Percentiles rank a stretch among this genome's conserved stretches.
phyloP scores from a whole-genome alignment of 2,329 filamentous ascomycete genomes.

The Colletotrichum caudatum region DNA sequence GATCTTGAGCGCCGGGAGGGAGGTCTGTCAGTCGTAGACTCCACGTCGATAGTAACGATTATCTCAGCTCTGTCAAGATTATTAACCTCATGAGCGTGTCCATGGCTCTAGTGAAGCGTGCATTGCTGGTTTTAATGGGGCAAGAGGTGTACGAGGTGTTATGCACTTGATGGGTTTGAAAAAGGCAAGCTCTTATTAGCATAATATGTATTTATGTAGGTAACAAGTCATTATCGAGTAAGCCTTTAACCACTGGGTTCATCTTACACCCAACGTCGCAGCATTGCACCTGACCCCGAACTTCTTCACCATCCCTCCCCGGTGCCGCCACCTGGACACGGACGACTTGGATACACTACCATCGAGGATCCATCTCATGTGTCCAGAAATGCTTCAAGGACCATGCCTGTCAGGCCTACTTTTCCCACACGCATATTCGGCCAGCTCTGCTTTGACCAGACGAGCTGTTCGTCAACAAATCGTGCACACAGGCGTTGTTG shows the following conservation, averaged over 20 bases:
- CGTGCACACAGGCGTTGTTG: not conserved
- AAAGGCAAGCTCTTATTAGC: not conserved
- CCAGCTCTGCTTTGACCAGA: not conserved
- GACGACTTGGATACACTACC: not conserved
- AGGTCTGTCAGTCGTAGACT: not conserved
- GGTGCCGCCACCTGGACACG: not conserved
- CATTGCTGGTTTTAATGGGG: not conserved
- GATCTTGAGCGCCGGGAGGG: not conserved
- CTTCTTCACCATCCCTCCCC: not conserved
- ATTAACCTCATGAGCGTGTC: not conserved
- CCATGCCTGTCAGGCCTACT: not conserved
- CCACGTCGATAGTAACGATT: not conserved
- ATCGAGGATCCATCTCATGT: not conserved
- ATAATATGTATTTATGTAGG: not conserved
- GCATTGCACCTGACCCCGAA: not conserved
- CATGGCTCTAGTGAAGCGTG: not conserved
- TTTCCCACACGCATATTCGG: not conserved
- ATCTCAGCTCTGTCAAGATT: not conserved
- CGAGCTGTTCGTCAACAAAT: too few species aligned
- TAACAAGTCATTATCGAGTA: not conserved
- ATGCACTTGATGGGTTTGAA: not conserved
- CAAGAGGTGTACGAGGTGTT: not conserved
- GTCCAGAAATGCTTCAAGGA: not conserved
- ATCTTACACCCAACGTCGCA: not conserved
- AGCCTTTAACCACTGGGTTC: not conserved